Evolutionary conservation across 176 grass and related monocot genomes (phyloP).

Genomic region (Bolboschoenus planiculmis): DNA sequence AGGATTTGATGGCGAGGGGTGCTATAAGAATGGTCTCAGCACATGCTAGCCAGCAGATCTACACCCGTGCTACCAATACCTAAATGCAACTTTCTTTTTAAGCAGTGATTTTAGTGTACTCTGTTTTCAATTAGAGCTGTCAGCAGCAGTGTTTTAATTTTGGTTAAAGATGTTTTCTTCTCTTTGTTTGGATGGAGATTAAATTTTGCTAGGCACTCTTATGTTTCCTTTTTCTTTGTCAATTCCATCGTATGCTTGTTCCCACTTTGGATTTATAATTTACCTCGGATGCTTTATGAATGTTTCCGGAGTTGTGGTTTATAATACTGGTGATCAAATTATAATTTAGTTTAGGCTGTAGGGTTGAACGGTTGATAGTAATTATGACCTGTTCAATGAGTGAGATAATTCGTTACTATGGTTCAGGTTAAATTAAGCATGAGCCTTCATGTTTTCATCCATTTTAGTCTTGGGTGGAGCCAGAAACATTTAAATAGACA

Average conservation of each 20-base stretch:
- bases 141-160: slow-evolving; percentile 9
- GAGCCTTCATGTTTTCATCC: background rate
- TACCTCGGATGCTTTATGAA: background rate
- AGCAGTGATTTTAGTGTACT: background rate
- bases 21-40: slow-evolving; percentile 31
- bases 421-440: background rate
- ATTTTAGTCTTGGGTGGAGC: background rate
- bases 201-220: slow-evolving; percentile 10
- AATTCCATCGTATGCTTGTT: background rate
- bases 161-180: background rate
- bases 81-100: slow-evolving; percentile 2
- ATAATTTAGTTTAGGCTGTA: background rate
- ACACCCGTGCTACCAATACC: slow-evolving; percentile 34
- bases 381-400: no score
- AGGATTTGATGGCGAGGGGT: slow-evolving; percentile 37
- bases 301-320: no score
- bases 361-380: no score
- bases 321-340: no score
- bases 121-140: background rate
- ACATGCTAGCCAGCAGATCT: slow-evolving; percentile 34
- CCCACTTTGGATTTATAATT: background rate
- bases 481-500: background rate
- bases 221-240: background rate
- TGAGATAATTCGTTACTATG: no score
- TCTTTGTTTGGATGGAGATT: slow-evolving; percentile 25